Evolutionary conservation across 179 eudicot species (phyloP), one percentile per base, ranked within the genome.

Genomic region (Gypsophila paniculata): DNA sequence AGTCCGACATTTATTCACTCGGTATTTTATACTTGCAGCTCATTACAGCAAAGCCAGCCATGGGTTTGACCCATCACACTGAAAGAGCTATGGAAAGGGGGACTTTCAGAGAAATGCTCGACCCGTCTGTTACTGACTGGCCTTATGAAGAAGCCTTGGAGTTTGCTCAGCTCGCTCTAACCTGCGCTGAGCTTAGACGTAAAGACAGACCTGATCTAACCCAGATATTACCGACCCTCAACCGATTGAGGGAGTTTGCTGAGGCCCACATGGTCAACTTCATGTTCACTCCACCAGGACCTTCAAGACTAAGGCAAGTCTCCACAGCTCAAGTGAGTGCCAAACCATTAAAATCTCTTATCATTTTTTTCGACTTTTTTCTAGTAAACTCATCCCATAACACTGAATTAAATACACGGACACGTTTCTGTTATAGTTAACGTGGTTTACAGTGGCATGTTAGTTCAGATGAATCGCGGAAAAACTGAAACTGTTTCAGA

Each of bases 161-260:
- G n/a, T 82, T 82, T 65, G 81, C 79, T 23, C 72, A 74, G 63
- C 61, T 82, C 8, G 42, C 85, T 34, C 79, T 82, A 0, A 53
- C 26, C 36, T 82, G 85, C 60, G 72, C 83, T 0, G 85, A 82
- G 79, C 72, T 82, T 14, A 76, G 85, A 68, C 65, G 71, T 14
- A 82, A 77, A 23, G 85, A 82, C 25, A 72, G 85, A 61, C 85
- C 85, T 57, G 85, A 82, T 74, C 83, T 82, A 17, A 61, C 23
- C 10, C 74, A 63, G 39, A 17, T 82, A 0, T 46, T 82, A 49
- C 83, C 85, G 15, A 72, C 78, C 52, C 81, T 82, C 14, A 53
- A 63, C 57, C 67, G 69, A 44, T 68, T 76, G 72, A 71, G 79
- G 25, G 81, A 82, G 3, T 73, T 79, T 39, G 83, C 72, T 44